Base-by-base conservation (phyloP, 1,284 basidiomycete species). In the Veloboletus limbatus region DNA sequence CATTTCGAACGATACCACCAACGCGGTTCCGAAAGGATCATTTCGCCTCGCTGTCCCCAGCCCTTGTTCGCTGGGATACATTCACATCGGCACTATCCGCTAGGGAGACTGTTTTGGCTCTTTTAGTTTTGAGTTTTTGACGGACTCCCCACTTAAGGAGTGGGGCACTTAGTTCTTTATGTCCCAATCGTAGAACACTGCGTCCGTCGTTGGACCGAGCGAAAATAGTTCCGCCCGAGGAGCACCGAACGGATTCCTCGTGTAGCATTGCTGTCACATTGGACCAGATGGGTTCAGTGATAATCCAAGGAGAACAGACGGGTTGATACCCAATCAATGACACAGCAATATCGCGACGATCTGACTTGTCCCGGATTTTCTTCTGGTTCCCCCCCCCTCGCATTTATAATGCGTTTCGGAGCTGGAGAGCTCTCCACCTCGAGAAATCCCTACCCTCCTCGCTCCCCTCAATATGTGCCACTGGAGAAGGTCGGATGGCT, bases 91-190 rank as follows among this genome's bases (percentile, higher is more conserved):
- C 48, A 38, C 37, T 38, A 41, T 33, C 52, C 58, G 52, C 40
- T 52, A 58, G 43, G 52, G 60, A 49, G 50, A 49, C 51, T 49
- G 45, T 49, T 63, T 68, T 68, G 58, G 58, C 63, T 67, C 59
- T 65, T 62, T 64, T 41, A 25, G 63, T 66, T 64, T 68, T 54
- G 52, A 40, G 58, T 52, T 65, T 64, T 68, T 68, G 47, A 52
- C 57, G 41, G 43, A 50, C 45, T 44, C 49, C 48, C 60, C 51
- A 40, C 56, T 45, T 44, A 48, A 49, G 46, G 38, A 52, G 47
- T 49, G 53, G 53, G 21, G 22, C 18, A 58, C 48, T 56, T 53
- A 37, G 40, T 44, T 44, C 45, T 45, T 38, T 43, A 32, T 45
- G 11, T 49, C 57, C 40, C 43, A 65, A 60, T 48, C 51, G 51